A percentile compares a stretch with the other conserved stretches of the same genome.
phyloP scores from a whole-genome alignment of 2,329 filamentous ascomycete genomes.

The Lachnum nothofagi region DNA sequence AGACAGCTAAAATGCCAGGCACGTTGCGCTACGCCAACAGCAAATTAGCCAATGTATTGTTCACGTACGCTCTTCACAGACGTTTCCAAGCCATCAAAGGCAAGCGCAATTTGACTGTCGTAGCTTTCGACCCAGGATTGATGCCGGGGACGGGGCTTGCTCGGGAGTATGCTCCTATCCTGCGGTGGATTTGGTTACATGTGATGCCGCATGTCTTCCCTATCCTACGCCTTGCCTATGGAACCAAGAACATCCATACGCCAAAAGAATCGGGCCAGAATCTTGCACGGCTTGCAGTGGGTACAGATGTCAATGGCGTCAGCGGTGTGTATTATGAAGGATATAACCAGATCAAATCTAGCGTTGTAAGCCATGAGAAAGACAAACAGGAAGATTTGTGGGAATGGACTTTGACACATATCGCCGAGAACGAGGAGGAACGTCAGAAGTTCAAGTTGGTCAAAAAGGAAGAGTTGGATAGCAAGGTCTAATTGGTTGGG shows the following conservation, averaged over 20 bases:
- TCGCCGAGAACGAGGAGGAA: slow-evolving; percentile 17
- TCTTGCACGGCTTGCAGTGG: slow-evolving; percentile 39
- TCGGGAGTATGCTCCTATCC: slow-evolving; percentile 30
- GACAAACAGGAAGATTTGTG: slow-evolving; percentile 46
- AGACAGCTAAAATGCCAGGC: slow-evolving; percentile 34
- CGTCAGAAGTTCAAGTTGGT: no score
- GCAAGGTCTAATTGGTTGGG: no score
- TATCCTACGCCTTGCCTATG: slow-evolving; percentile 34
- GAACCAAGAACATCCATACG: slow-evolving; percentile 36
- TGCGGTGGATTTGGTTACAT: slow-evolving; percentile 34
- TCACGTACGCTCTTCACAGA: slow-evolving; percentile 41
- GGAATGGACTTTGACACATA: slow-evolving; percentile 41
- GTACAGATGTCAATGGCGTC: slow-evolving; percentile 31
- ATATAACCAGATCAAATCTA: slow-evolving; percentile 36
- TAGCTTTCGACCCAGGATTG: slow-evolving; percentile 43
- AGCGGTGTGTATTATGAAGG: slow-evolving; percentile 44
- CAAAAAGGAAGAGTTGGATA: no score
- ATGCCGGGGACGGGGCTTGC: slow-evolving; percentile 44
- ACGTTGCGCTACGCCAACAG: slow-evolving; percentile 40
- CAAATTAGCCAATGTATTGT: slow-evolving; percentile 47
- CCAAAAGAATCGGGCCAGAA: slow-evolving; percentile 37
- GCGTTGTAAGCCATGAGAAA: slow-evolving; percentile 40
- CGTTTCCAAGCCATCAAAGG: slow-evolving; percentile 31
- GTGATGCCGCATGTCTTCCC: slow-evolving; percentile 36
- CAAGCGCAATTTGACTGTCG: slow-evolving; percentile 35